Conservation (phyloP, 805 yeast genomes). For the Torulaspora maleeae region DNA sequence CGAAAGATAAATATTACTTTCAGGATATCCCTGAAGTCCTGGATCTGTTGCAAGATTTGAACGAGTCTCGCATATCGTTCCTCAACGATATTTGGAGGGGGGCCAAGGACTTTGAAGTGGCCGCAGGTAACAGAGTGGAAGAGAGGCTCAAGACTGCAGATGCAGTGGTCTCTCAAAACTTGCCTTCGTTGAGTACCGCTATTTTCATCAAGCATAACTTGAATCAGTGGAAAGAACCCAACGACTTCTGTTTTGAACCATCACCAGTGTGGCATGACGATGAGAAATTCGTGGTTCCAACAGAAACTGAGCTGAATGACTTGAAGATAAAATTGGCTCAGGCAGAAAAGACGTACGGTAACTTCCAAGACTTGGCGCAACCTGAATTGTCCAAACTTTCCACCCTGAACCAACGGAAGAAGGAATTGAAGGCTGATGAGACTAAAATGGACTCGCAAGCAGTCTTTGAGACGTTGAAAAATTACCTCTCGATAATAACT, state of each 20-base stretch:
- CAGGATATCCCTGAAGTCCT: conserved; percentile 90
- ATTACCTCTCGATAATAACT: conserved; percentile 50
- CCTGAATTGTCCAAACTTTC: conserved; percentile 33
- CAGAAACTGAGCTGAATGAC: conserved; percentile 53
- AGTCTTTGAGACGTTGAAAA: conserved; percentile 42
- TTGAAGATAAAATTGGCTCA: conserved; percentile 49
- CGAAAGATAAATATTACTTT: conserved; percentile 87
- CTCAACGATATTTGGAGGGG: conserved; percentile 63
- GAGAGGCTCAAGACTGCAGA: conserved; percentile 48
- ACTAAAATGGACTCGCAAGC: conserved; percentile 40
- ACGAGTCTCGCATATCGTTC: conserved; percentile 69
- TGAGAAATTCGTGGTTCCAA: conserved; percentile 59
- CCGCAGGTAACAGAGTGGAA: conserved; percentile 42
- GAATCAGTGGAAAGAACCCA: conserved; percentile 75
- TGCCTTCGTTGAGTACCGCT: conserved; percentile 69
- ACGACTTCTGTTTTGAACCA: conserved; percentile 79
- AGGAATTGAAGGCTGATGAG: conserved; percentile 41
- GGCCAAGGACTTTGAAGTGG: conserved; percentile 59
- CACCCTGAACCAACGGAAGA: conserved; percentile 29
- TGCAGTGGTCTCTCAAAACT: conserved; percentile 59
- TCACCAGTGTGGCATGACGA: conserved; percentile 97
- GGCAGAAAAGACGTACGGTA: conserved; percentile 33
- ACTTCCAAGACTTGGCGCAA: conserved; percentile 31
- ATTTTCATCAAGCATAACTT: conserved; percentile 91
- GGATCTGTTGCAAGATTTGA: conserved; percentile 78